phyloP scores from a whole-genome alignment of 2,329 filamentous ascomycete genomes.

The Alternaria postmessia region DNA sequence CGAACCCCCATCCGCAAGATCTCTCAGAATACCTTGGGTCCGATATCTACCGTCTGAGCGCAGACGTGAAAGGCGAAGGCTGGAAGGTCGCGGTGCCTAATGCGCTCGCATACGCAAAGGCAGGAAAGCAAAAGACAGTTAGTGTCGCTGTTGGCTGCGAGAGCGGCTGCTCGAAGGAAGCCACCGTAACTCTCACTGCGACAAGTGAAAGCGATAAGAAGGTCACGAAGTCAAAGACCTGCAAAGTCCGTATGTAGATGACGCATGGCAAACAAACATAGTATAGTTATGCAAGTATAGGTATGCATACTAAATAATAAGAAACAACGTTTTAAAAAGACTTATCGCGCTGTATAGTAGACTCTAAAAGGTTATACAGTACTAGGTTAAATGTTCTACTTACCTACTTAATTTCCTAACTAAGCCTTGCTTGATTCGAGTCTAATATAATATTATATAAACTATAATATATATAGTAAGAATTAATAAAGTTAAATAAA shows the following conservation, averaged over 20 bases:
- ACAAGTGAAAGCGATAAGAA: constrained; percentile 54
- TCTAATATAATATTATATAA: too few relatives aligned
- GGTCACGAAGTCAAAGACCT: neutral
- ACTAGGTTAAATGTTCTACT: too few relatives aligned
- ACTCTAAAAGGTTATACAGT: too few relatives aligned
- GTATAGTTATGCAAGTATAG: too few relatives aligned
- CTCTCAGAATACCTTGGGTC: constrained; percentile 52
- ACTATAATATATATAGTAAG: too few relatives aligned
- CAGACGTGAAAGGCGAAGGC: constrained; percentile 55
- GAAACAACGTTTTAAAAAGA: too few relatives aligned
- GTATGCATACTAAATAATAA: too few relatives aligned
- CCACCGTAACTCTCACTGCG: constrained; percentile 55
- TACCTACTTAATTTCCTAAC: too few relatives aligned
- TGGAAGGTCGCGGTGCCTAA: constrained; percentile 57
- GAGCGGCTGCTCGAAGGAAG: constrained; percentile 40
- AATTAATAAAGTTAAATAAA: too few relatives aligned
- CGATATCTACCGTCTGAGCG: constrained; percentile 60
- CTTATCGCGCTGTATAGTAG: too few relatives aligned
- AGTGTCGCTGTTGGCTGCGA: constrained; percentile 54
- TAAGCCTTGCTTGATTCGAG: too few relatives aligned
- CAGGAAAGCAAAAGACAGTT: constrained; percentile 51
- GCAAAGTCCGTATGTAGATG: neutral
- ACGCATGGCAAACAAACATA: too few relatives aligned
- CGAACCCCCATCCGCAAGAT: constrained; percentile 44
- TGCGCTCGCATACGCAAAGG: constrained; percentile 52